Evolutionary conservation across 257 asterid genomes (phyloP).

Genomic region (Solanum chiquidenum): DNA sequence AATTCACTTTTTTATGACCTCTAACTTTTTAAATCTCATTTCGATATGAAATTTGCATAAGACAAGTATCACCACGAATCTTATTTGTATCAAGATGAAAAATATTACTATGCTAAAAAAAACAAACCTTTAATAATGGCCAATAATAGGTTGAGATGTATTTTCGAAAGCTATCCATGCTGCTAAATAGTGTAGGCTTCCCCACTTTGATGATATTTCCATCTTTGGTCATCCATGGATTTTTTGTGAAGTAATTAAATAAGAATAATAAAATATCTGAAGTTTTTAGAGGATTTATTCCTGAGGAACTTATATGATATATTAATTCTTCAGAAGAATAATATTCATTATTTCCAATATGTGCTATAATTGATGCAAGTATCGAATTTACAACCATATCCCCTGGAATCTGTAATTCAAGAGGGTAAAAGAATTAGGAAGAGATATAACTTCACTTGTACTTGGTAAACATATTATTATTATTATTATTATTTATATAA

Average conservation of each 20-base stretch:
- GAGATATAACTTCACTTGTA: neutral
- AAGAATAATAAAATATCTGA: conserved; percentile 2
- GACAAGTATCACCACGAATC: too few relatives aligned
- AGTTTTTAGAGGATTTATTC: conserved; percentile 26
- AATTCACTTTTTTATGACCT: too few relatives aligned
- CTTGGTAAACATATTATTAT: too few relatives aligned
- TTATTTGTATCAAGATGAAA: too few relatives aligned
- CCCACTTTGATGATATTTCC: conserved; percentile 28
- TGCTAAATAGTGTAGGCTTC: conserved; percentile 3
- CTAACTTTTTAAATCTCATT: too few relatives aligned
- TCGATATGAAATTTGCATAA: too few relatives aligned
- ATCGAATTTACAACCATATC: conserved; percentile 59
- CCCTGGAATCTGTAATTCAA: conserved; percentile 40
- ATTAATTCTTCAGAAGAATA: conserved; percentile 3
- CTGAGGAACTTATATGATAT: conserved; percentile 47
- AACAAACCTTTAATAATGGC: conserved; percentile 34
- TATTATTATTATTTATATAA: too few relatives aligned
- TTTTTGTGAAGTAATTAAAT: conserved; percentile 19
- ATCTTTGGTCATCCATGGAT: conserved; percentile 20
- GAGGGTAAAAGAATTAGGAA: neutral
- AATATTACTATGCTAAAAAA: too few relatives aligned
- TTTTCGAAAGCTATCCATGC: conserved; percentile 37
- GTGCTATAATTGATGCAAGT: conserved; percentile 25
- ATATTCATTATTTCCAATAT: neutral
- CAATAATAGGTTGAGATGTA: conserved; percentile 31